Evolutionary conservation across 306 rosid genomes (phyloP), one percentile per base, ranked within the genome.

Genomic region (Mimosa bimucronata): DNA sequence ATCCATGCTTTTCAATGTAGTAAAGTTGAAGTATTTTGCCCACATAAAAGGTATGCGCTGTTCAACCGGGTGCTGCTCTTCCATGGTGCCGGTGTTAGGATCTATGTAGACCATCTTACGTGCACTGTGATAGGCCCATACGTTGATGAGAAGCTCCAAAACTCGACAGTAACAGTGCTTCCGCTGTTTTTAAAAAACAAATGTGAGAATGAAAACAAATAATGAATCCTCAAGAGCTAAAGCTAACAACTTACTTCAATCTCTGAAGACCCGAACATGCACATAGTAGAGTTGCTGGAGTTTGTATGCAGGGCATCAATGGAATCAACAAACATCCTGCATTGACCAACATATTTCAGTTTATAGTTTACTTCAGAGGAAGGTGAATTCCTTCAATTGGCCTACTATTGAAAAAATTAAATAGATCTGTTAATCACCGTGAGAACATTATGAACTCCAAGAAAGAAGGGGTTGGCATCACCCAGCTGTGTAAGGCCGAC

Each of bases 381-480:
- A 77, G 25, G n/a, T 14, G 21, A 15, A 61, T 4, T 46, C 76
- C 52, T 78, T 66, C 5, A 40, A 64, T 26, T 67, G 66, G 79
- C 41, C 11, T 30, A 66, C 42, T 61, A 18, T n/a, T 3, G 73
- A 16, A 53, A 66, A 60, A 79, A 66, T 66, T 45, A 82, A 81
- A 78, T 76, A 3, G 37, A 50, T 75, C 76, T 16, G 52, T 68
- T 76, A 31, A 73, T 85, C 87, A 95, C 99, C 98, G 81, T 60
- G 98, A 88, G 87, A 93, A 95, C 99, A 95, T 95, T 38, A 89
- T 57, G 74, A 95, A 93, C 87, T 94, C 98, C 82, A 89, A 83
- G 88, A 93, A 95, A 72, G 98, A 95, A 45, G 93, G 96, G 78
- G 99, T 93, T 83, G 99, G 99, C 98, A 95, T 93, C 90, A 95